Conservation (phyloP, 768 basidiomycete genomes). For the Pleurotus ostreatus region DNA sequence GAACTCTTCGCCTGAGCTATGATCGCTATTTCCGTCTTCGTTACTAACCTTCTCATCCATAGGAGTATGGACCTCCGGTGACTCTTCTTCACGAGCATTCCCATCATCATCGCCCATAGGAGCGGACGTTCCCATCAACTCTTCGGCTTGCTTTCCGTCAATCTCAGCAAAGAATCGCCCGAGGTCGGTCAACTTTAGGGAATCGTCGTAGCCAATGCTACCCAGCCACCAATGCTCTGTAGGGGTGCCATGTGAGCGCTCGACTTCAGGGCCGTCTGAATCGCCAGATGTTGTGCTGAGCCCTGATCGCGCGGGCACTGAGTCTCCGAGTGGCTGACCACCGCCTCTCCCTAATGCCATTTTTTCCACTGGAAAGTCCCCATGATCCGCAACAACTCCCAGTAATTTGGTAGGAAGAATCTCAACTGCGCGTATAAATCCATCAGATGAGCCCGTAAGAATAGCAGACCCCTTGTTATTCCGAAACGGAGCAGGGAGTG, state of each 20-base stretch:
- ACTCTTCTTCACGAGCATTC: constrained; percentile 44
- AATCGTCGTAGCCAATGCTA: constrained; percentile 88
- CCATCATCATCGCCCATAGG: constrained; percentile 29
- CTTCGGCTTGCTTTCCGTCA: not conserved
- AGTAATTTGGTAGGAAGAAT: constrained; percentile 86
- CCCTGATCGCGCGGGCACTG: not conserved
- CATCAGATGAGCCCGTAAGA: constrained; percentile 90
- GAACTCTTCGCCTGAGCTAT: constrained; percentile 18
- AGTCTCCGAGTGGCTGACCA: constrained; percentile 23
- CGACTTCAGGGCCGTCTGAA: constrained; percentile 13
- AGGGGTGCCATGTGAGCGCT: not conserved
- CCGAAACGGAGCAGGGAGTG: constrained; percentile 59
- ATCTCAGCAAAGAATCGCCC: constrained; percentile 53
- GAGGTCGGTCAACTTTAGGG: constrained; percentile 80
- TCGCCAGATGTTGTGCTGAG: constrained; percentile 7
- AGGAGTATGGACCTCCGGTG: constrained; percentile 16
- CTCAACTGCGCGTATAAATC: constrained; percentile 81
- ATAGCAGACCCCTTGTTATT: constrained; percentile 57
- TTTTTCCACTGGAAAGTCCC: constrained; percentile 88
- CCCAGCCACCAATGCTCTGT: constrained; percentile 71
- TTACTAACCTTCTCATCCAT: constrained; percentile 19
- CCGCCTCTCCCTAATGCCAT: constrained; percentile 56
- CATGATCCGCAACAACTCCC: constrained; percentile 89
- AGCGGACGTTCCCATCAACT: not conserved
- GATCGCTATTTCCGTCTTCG: constrained; percentile 8